Conservation (phyloP, 306 rosid species). For the Oemleria cerasiformis region DNA sequence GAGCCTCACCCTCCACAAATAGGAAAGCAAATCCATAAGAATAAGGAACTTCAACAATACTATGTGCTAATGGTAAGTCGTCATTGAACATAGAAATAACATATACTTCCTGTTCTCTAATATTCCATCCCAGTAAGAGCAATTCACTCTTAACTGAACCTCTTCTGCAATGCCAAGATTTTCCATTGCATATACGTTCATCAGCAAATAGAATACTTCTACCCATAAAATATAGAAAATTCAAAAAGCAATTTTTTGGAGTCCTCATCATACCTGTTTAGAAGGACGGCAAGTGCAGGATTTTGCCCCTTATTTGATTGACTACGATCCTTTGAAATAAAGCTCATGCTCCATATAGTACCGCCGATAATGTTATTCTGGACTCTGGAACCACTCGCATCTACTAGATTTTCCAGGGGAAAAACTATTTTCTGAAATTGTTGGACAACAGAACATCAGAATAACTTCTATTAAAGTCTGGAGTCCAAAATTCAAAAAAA, state of each 20-base stretch:
- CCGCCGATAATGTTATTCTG: slow-evolving; percentile 52
- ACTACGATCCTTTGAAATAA: slow-evolving; percentile 62
- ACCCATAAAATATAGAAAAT: slow-evolving; percentile 24
- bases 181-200: background rate
- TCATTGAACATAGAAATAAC: slow-evolving; percentile 63
- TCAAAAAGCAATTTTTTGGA: background rate
- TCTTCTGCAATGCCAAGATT: slow-evolving; percentile 48
- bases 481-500: background rate
- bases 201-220: slow-evolving; percentile 15
- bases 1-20: slow-evolving; percentile 84
- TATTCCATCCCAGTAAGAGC: slow-evolving; percentile 72
- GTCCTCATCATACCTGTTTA: slow-evolving; percentile 56
- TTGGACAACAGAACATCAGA: slow-evolving; percentile 24
- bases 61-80: slow-evolving; percentile 69
- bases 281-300: slow-evolving; percentile 81
- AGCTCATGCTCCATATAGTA: slow-evolving; percentile 95
- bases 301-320: slow-evolving; percentile 54
- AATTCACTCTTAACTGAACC: slow-evolving; percentile 59
- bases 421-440: slow-evolving; percentile 60
- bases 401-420: slow-evolving; percentile 67
- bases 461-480: slow-evolving; percentile 6
- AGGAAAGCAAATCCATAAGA: slow-evolving; percentile 71
- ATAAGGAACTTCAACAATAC: slow-evolving; percentile 83
- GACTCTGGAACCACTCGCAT: slow-evolving; percentile 38
- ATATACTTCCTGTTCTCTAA: slow-evolving; percentile 47